These are phyloP conservation scores for Orbilia quercus DNA, from an alignment of 2,329 filamentous ascomycete genomes.

Conservation along the genomic window DNA sequence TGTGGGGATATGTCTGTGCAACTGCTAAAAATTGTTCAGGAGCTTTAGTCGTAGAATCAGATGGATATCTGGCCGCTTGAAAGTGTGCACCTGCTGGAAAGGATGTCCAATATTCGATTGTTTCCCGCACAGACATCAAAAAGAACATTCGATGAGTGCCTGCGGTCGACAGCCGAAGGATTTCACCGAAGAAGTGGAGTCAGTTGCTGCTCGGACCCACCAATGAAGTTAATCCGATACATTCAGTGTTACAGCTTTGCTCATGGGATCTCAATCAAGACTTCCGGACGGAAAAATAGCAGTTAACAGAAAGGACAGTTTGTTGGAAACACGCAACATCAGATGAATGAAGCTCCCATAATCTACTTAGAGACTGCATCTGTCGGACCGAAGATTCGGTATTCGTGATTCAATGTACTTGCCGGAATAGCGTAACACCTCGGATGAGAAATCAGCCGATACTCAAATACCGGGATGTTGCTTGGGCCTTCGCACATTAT, in stretches of 20 bases:
- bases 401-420: slow-evolving; percentile 32
- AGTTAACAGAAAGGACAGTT: too few relatives aligned
- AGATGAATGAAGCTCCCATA: slow-evolving; percentile 40
- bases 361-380: slow-evolving; percentile 7
- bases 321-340: slow-evolving; percentile 10
- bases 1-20: slow-evolving; percentile 22
- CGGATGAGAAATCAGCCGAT: background rate
- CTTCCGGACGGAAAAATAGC: slow-evolving; percentile 20
- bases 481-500: background rate
- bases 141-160: slow-evolving; percentile 45
- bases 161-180: slow-evolving; percentile 34
- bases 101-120: too few relatives aligned
- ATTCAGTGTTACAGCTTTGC: slow-evolving; percentile 47
- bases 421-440: background rate
- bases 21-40: slow-evolving; percentile 5
- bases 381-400: slow-evolving; percentile 26
- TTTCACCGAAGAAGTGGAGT: slow-evolving; percentile 48
- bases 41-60: slow-evolving; percentile 34
- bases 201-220: slow-evolving; percentile 41
- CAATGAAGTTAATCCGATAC: slow-evolving; percentile 45
- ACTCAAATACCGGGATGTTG: slow-evolving; percentile 1
- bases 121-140: slow-evolving; percentile 38
- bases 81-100: too few relatives aligned
- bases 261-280: background rate
- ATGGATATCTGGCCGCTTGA: too few relatives aligned